These are phyloP conservation scores for Zygoascus meyerae DNA, from an alignment of 1,139 yeast species.

Conservation along the genomic window DNA sequence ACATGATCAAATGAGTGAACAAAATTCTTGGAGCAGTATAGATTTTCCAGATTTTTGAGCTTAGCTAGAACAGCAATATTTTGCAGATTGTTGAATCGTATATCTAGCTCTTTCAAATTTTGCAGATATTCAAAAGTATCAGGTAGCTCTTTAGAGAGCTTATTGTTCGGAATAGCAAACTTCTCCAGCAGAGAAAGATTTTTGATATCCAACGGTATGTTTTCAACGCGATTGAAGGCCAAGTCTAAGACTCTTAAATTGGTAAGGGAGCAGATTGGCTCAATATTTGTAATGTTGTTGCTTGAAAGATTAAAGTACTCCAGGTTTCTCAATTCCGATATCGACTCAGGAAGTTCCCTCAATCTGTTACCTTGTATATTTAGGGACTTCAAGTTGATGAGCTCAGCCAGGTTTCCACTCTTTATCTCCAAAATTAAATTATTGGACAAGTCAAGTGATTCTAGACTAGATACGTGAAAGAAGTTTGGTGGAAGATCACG, in stretches of 20 bases:
- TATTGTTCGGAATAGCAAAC: constrained; percentile 71
- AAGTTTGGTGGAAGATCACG: constrained; percentile 69
- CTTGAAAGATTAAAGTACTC: constrained; percentile 69
- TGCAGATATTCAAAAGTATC: constrained; percentile 46
- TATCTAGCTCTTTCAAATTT: constrained; percentile 66
- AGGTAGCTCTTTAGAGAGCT: constrained; percentile 54
- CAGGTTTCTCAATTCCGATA: constrained; percentile 52
- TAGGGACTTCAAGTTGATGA: constrained; percentile 27
- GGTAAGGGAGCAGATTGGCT: constrained; percentile 58
- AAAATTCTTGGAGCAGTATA: constrained; percentile 71
- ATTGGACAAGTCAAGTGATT: constrained; percentile 55
- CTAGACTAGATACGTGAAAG: constrained; percentile 60
- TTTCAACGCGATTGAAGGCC: constrained; percentile 68
- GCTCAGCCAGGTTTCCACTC: constrained; percentile 27
- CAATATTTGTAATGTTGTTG: constrained; percentile 64
- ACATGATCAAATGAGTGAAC: constrained; percentile 60
- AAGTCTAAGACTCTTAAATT: constrained; percentile 66
- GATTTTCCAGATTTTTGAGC: constrained; percentile 62
- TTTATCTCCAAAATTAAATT: constrained; percentile 32
- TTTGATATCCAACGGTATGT: constrained; percentile 58
- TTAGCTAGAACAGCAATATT: constrained; percentile 59
- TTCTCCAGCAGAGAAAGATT: constrained; percentile 55
- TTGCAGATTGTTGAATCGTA: constrained; percentile 66
- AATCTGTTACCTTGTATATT: constrained; percentile 67
- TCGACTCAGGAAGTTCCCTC: constrained; percentile 54